Evolutionary conservation across 805 yeast species (phyloP), one percentile per base, ranked within the genome.

Genomic region (Lipomyces sp.): DNA sequence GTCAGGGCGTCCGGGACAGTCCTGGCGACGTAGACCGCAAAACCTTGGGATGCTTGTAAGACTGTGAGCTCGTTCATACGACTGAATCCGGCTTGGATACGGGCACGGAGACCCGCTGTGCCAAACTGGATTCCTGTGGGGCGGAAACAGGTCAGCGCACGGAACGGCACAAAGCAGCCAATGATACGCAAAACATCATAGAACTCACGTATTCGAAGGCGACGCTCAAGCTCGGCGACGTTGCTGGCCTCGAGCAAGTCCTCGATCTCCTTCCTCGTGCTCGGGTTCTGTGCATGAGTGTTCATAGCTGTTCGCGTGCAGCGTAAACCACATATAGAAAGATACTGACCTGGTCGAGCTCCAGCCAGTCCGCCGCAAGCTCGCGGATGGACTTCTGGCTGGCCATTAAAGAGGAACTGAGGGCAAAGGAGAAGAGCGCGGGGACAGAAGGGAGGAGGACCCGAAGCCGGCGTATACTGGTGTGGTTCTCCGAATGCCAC

Each of bases 61-160:
- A 91, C 84, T 0, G 96, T 88, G 16, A 91, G 83, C 55, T 83
- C 84, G 67, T 93, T 91, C 91, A 93, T 85, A 59, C 89, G 78
- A 45, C 80, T 77, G 64, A 86, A 89, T 0, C 98, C 98, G 0
- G 96, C 88, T 55, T 82, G 90, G 96, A 93, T 89, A 21, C 75
- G 71, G 1, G 95, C 79, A 24, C 98, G 73, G 42, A 93, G 76
- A 38, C 60, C 60, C 2, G 98, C 96, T 0, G 98, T 91, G 0
- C 98, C 98, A 68, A 91, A 91, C 11, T 81, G 71, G n/a, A n/a
- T n/a, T n/a, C n/a, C n/a, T n/a, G n/a, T n/a, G n/a, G n/a, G n/a
- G n/a, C n/a, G n/a, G n/a, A n/a, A n/a, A n/a, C n/a, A n/a, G n/a
- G n/a, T n/a, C n/a, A n/a, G n/a, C n/a, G n/a, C n/a, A n/a, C n/a